Conservation (phyloP, 208 protist genomes). For the Leishmania tarentolae region DNA sequence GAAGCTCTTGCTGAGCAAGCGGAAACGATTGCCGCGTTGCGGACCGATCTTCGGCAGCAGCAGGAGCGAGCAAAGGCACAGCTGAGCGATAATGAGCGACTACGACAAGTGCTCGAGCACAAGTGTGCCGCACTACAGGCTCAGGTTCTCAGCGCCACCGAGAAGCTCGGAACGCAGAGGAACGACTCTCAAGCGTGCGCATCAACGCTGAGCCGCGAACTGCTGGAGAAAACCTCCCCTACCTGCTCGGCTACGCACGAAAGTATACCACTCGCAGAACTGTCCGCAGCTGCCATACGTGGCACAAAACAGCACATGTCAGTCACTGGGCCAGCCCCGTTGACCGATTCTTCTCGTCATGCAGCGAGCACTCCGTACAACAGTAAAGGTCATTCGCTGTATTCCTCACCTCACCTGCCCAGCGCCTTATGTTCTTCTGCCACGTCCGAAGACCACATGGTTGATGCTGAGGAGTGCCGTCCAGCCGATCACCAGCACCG, state of each 20-base stretch:
- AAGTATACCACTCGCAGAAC: background rate
- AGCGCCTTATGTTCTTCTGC: slow-evolving; percentile 18
- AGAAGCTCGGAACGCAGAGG: background rate
- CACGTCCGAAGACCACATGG: background rate
- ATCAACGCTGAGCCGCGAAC: background rate
- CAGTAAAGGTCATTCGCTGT: background rate
- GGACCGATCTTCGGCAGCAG: slow-evolving; percentile 17
- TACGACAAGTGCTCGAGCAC: slow-evolving; percentile 7
- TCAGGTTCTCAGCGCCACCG: background rate
- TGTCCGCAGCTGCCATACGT: background rate
- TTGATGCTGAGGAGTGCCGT: background rate
- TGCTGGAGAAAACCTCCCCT: background rate
- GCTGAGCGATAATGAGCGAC: background rate
- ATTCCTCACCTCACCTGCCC: slow-evolving; percentile 5
- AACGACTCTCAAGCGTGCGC: background rate
- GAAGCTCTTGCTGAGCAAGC: slow-evolving; percentile 36
- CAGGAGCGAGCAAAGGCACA: background rate
- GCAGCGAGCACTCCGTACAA: background rate
- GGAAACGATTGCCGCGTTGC: slow-evolving; percentile 33
- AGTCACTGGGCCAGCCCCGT: background rate
- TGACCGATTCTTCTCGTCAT: background rate
- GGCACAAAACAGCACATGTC: background rate
- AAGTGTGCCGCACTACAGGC: background rate
- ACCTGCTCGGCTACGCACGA: background rate
- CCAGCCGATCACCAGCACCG: background rate